Evolutionary conservation across 2,329 filamentous ascomycete genomes (phyloP).

Genomic region (Alternaria novae-zelandiae): DNA sequence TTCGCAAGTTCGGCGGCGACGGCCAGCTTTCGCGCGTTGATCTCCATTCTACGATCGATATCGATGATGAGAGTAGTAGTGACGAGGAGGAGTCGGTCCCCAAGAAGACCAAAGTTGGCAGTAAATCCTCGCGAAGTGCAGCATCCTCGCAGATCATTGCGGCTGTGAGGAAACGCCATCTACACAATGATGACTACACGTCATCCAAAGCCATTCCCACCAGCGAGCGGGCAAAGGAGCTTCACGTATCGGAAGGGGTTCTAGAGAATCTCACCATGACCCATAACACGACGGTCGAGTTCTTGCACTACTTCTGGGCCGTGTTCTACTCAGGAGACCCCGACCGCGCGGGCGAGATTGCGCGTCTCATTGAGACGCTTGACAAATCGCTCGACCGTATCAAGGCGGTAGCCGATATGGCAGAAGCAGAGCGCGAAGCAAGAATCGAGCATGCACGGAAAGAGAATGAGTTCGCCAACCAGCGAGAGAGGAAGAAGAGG

Average conservation of each 20-base stretch:
- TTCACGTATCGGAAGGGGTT: slow-evolving; percentile 51
- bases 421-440: slow-evolving; percentile 75
- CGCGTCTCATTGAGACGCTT: slow-evolving; percentile 82
- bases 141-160: slow-evolving; percentile 72
- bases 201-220: slow-evolving; percentile 31
- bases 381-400: slow-evolving; percentile 79
- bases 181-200: slow-evolving; percentile 58
- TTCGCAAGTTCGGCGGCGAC: slow-evolving; percentile 56
- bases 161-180: slow-evolving; percentile 67
- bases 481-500: slow-evolving; percentile 75
- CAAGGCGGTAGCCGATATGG: slow-evolving; percentile 77
- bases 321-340: slow-evolving; percentile 89
- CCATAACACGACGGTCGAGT: slow-evolving; percentile 92
- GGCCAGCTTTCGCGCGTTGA: slow-evolving; percentile 52
- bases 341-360: slow-evolving; percentile 79
- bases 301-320: slow-evolving; percentile 96
- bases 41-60: slow-evolving; percentile 69
- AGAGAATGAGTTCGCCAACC: slow-evolving; percentile 73
- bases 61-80: slow-evolving; percentile 69
- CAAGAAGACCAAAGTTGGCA: slow-evolving; percentile 68
- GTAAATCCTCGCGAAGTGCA: slow-evolving; percentile 67
- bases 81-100: slow-evolving; percentile 65
- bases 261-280: slow-evolving; percentile 74
- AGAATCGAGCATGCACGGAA: slow-evolving; percentile 70
- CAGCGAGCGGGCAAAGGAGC: slow-evolving; percentile 37